Conservation (phyloP, 2,329 filamentous ascomycete genomes). For the Xenoacremonium recifei region DNA sequence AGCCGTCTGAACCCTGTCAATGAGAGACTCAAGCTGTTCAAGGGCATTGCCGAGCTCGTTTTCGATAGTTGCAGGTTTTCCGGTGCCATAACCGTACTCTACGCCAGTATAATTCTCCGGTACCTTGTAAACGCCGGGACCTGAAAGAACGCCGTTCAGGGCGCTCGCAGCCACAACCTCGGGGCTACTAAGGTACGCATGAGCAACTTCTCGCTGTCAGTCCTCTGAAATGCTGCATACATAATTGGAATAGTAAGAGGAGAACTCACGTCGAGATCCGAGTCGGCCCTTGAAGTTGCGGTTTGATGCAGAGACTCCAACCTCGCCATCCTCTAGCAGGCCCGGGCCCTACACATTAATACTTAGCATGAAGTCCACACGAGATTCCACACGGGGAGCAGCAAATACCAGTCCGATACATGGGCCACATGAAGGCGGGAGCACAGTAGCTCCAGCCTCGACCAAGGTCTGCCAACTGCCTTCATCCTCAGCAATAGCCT, state of each 20-base stretch:
- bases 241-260: too few relatives aligned
- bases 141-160: conserved; percentile 66
- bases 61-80: background rate
- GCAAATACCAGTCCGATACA: conserved; percentile 77
- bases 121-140: conserved; percentile 75
- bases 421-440: conserved; percentile 75
- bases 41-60: background rate
- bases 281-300: conserved; percentile 36
- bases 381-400: conserved; percentile 1
- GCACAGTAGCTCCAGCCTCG: conserved; percentile 68
- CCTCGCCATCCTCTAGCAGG: conserved; percentile 79
- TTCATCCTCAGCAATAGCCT: conserved; percentile 70
- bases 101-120: conserved; percentile 49
- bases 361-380: conserved; percentile 1
- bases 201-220: conserved; percentile 50
- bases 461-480: conserved; percentile 85
- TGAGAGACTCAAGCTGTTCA: background rate
- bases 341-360: conserved; percentile 41
- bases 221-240: too few relatives aligned
- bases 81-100: background rate
- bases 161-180: conserved; percentile 93
- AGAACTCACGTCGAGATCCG: too few relatives aligned
- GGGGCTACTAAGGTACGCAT: conserved; percentile 84
- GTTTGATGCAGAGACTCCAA: conserved; percentile 81
- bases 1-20: conserved; percentile 56